Conservation (phyloP, 2,329 filamentous ascomycete species). For the Pseudocercospora fuligena region DNA sequence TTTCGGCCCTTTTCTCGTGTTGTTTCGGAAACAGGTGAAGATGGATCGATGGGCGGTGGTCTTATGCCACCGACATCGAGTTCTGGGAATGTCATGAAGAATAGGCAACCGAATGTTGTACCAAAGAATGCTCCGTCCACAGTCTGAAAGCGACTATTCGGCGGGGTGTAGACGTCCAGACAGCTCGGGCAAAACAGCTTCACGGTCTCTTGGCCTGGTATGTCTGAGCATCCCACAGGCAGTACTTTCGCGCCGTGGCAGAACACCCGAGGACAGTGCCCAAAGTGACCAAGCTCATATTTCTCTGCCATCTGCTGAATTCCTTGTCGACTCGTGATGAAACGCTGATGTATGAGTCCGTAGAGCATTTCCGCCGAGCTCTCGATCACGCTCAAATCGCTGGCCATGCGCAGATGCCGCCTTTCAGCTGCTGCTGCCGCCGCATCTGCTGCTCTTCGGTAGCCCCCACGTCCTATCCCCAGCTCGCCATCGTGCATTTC, state of each 20-base stretch:
- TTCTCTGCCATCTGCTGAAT: conserved; percentile 99
- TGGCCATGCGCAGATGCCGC: conserved; percentile 83
- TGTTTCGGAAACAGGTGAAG: conserved; percentile 23
- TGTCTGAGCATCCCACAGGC: conserved; percentile 91
- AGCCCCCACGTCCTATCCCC: conserved; percentile 43
- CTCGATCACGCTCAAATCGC: conserved; percentile 93
- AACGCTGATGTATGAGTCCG: conserved; percentile 96
- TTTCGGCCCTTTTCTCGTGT: conserved; percentile 33
- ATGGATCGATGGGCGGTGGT: conserved; percentile 20
- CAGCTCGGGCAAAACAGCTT: conserved; percentile 98
- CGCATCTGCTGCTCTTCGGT: conserved; percentile 37
- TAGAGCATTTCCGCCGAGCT: conserved; percentile 98
- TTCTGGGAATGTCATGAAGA: conserved; percentile 98
- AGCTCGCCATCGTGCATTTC: conserved; percentile 63
- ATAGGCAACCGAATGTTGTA: conserved; percentile 93
- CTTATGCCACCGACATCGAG: conserved; percentile 70
- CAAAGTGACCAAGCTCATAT: conserved; percentile 96
- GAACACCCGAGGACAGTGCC: conserved; percentile 89
- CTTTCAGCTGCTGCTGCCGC: conserved; percentile 62
- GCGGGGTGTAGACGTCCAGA: conserved; percentile 94
- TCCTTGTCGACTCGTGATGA: conserved; percentile 93
- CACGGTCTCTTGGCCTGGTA: conserved; percentile 94
- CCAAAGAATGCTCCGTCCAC: conserved; percentile 98
- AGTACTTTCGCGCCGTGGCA: conserved; percentile 90
- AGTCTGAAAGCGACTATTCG: conserved; percentile 95